Base-by-base conservation (phyloP, 768 basidiomycete species). In the Trametes cubensis region DNA sequence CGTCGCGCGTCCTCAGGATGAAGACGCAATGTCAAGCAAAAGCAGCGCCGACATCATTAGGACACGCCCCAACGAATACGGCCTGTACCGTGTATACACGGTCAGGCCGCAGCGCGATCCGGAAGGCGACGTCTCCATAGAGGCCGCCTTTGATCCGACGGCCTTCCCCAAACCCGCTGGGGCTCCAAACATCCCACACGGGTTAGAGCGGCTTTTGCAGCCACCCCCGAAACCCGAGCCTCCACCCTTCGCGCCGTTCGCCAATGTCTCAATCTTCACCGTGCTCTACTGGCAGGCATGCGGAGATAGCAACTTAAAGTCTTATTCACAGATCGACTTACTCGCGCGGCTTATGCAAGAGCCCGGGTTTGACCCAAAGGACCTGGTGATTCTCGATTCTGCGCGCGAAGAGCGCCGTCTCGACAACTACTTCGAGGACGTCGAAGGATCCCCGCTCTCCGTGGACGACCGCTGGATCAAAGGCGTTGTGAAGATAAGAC, bases 201-300 rank as follows among this genome's bases (percentile, higher is more conserved):
- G 21, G 14, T 18, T n/a, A 11, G 15, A 4, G n/a, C 45, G 40
- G 50, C n/a, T n/a, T n/a, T n/a, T n/a, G n/a, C n/a, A n/a, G n/a
- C n/a, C n/a, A n/a, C n/a, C n/a, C n/a, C n/a, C n/a, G n/a, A n/a
- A n/a, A n/a, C n/a, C n/a, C 39, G n/a, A n/a, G n/a, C n/a, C n/a
- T n/a, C n/a, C n/a, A n/a, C n/a, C n/a, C n/a, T n/a, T n/a, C n/a
- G n/a, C 56, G 6, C 56, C 56, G 3, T 67, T 66, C 41, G 42
- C 15, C 2, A 69, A 66, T 39, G 50, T 56, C 25, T 51, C 72
- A 0, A 58, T 53, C 4, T 73, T 69, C 26, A 67, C 67, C 2
- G 70, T 73, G 13, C 60, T 72, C 64, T 18, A 58, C 3, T 77
- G 76, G 76, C 61, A 68, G 13, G 72, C 70, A 21, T 63, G 65